Conservation (phyloP, 176 grass and related monocot species). For the Musa acuminata region DNA sequence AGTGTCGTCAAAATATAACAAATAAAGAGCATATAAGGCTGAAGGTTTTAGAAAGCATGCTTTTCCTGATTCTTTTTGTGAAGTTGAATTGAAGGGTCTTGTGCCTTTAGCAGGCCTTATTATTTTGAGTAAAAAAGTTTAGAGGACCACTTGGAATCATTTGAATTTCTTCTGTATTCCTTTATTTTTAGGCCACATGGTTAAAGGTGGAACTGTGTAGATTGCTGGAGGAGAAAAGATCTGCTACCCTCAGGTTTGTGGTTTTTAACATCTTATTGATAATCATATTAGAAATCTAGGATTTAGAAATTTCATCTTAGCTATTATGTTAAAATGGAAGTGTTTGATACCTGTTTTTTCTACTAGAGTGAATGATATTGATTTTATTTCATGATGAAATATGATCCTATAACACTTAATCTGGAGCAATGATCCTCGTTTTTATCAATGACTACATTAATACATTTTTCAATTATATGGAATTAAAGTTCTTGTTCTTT, state of each 20-base stretch:
- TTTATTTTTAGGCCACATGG: conserved; percentile 58
- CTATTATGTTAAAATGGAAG: background rate
- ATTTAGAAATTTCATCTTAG: background rate
- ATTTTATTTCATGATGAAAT: background rate
- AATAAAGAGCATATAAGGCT: background rate
- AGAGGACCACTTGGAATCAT: background rate
- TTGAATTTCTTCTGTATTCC: background rate
- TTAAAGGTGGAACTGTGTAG: conserved; percentile 86
- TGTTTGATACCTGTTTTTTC: background rate
- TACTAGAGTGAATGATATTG: background rate
- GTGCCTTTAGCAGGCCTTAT: background rate
- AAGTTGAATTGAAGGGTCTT: background rate
- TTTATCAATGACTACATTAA: background rate
- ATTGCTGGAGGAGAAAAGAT: conserved; percentile 91
- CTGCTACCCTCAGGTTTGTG: conserved; percentile 78
- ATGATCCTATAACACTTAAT: background rate
- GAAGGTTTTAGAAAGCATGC: background rate
- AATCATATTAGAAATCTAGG: background rate
- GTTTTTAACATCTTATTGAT: conserved; percentile 13
- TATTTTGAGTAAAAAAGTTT: background rate
- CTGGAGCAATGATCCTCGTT: background rate
- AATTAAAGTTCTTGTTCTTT: conserved; percentile 23
- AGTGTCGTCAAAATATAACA: background rate
- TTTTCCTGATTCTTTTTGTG: background rate
- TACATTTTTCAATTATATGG: background rate